Percentiles rank a stretch among this genome's conserved stretches.
These are phyloP conservation scores for Staphylotrichum tortipilum DNA, from an alignment of 495 filamentous ascomycete species.

Conservation along the genomic window DNA sequence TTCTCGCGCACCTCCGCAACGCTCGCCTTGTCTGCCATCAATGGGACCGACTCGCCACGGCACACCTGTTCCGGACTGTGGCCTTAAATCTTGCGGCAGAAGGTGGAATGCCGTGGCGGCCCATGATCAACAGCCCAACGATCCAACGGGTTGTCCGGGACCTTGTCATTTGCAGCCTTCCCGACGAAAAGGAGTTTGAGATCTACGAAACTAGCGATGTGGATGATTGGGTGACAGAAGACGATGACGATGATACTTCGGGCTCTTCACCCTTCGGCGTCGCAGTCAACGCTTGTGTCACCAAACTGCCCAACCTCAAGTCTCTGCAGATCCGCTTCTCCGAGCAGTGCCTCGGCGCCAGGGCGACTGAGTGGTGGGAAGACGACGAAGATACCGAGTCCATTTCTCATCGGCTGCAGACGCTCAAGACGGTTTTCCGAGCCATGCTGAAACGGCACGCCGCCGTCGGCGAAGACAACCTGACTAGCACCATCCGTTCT, in stretches of 20 bases:
- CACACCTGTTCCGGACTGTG: conserved; percentile 3
- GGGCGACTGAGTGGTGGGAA: background rate
- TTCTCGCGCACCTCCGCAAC: background rate
- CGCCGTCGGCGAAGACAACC: background rate
- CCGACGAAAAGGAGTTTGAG: too few species aligned
- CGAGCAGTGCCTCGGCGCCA: background rate
- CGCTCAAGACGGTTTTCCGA: background rate
- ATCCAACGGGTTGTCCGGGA: background rate
- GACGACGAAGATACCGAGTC: background rate
- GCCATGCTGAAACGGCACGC: background rate
- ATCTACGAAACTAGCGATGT: too few species aligned
- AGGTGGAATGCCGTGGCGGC: background rate
- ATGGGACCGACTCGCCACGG: background rate
- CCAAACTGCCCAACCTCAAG: conserved; percentile 2
- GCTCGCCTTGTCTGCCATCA: conserved; percentile 9
- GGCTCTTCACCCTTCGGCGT: background rate
- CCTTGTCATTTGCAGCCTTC: background rate
- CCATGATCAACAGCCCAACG: background rate
- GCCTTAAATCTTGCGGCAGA: background rate
- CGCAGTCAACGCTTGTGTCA: background rate
- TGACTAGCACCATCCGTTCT: background rate
- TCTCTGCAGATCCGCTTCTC: conserved; percentile 2
- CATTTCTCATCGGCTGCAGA: background rate
- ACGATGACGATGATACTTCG: background rate
- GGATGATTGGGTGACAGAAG: background rate